phyloP scores from a whole-genome alignment of 2,329 filamentous ascomycete genomes.

The Hortaea sp. region DNA sequence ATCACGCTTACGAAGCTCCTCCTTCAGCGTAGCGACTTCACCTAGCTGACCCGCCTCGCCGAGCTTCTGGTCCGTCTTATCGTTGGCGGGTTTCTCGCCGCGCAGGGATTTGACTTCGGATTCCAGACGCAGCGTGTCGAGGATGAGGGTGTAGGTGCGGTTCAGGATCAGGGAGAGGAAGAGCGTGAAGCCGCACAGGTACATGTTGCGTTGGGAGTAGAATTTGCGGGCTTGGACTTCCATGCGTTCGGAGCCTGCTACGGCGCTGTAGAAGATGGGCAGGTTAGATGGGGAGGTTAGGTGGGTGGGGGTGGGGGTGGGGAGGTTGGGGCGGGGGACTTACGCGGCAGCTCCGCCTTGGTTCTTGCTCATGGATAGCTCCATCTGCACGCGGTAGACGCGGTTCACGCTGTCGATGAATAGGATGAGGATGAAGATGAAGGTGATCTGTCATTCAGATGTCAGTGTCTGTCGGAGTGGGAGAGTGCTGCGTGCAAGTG shows the following conservation, averaged over 20 bases:
- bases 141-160: conserved; percentile 96
- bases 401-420: conserved; percentile 95
- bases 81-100: conserved; percentile 45
- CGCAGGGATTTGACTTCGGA: conserved; percentile 80
- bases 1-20: conserved; percentile 63
- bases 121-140: conserved; percentile 84
- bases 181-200: conserved; percentile 97
- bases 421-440: conserved; percentile 96
- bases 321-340: conserved; percentile 6
- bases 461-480: neutral
- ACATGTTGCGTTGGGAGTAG: conserved; percentile 99
- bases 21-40: conserved; percentile 60
- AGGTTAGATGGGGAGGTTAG: conserved; percentile 10
- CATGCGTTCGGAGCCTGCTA: conserved; percentile 82
- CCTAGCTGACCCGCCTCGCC: conserved; percentile 62
- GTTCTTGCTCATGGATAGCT: conserved; percentile 66
- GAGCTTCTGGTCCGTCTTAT: conserved; percentile 60
- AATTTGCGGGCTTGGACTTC: conserved; percentile 99
- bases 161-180: conserved; percentile 98
- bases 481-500: neutral
- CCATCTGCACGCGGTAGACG: conserved; percentile 91
- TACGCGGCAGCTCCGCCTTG: conserved; percentile 40
- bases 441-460: conserved; percentile 58
- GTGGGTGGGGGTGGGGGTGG: neutral
- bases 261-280: conserved; percentile 38